These are phyloP conservation scores for Carex myosuroides DNA, from an alignment of 176 grass and related monocot species.

Conservation along the genomic window DNA sequence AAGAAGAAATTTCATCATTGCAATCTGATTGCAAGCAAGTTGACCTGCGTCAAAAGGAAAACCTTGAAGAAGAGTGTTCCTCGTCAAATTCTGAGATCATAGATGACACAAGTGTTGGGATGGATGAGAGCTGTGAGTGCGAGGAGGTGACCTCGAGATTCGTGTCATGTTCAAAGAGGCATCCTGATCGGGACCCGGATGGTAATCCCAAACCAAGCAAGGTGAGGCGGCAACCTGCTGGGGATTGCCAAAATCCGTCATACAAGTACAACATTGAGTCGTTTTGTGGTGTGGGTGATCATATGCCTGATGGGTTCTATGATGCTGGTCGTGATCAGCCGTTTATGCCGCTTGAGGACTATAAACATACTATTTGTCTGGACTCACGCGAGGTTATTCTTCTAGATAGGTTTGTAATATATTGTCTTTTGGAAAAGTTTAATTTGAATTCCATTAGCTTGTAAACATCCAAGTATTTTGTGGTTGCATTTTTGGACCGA, in stretches of 20 bases:
- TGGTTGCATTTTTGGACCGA: not conserved
- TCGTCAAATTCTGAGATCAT: slow-evolving; percentile 41
- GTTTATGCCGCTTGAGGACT: slow-evolving; percentile 77
- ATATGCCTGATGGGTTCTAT: slow-evolving; percentile 95
- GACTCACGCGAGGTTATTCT: slow-evolving; percentile 96
- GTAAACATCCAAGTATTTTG: not conserved
- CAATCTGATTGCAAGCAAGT: slow-evolving; percentile 10
- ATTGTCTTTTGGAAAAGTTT: not conserved
- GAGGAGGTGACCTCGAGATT: slow-evolving; percentile 34
- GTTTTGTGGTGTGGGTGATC: slow-evolving; percentile 81
- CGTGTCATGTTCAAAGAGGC: slow-evolving; percentile 71
- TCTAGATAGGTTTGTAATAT: slow-evolving; percentile 66
- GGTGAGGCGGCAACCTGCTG: slow-evolving; percentile 55
- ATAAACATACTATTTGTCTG: slow-evolving; percentile 46
- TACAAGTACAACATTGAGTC: slow-evolving; percentile 85
- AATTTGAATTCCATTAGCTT: not conserved
- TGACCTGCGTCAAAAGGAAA: not conserved
- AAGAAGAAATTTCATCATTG: slow-evolving; percentile 14
- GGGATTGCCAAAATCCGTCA: slow-evolving; percentile 55
- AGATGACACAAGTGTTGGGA: slow-evolving; percentile 42
- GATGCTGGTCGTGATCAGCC: slow-evolving; percentile 83
- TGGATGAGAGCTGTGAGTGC: slow-evolving; percentile 18
- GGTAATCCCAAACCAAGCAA: slow-evolving; percentile 90
- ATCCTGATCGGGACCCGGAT: slow-evolving; percentile 79
- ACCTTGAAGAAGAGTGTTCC: slow-evolving; percentile 22